Evolutionary conservation across 2,329 filamentous ascomycete genomes (phyloP).

Genomic region (Fusarium sp.): DNA sequence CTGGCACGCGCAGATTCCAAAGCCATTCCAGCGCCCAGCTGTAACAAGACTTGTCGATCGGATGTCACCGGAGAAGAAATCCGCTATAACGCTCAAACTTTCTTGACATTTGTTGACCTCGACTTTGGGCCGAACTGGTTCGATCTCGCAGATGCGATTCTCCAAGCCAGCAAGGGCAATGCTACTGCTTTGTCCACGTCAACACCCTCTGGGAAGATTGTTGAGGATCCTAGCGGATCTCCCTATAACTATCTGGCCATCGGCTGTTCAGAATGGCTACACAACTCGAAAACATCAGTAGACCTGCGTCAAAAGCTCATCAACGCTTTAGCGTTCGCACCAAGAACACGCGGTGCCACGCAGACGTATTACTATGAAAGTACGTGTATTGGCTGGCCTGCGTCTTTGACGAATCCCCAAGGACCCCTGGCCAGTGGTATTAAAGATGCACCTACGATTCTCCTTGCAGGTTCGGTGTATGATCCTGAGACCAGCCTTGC

Average conservation of each 20-base stretch:
- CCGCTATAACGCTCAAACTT: conserved; percentile 29
- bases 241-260: conserved; percentile 41
- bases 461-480: conserved; percentile 36
- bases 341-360: conserved; percentile 34
- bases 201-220: conserved; percentile 5
- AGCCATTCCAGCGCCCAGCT: conserved; percentile 30
- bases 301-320: conserved; percentile 34
- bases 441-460: conserved; percentile 26
- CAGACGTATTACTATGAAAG: conserved; percentile 35
- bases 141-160: conserved; percentile 25
- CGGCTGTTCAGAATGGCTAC: conserved; percentile 45
- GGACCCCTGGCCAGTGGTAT: conserved; percentile 11
- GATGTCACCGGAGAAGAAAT: conserved; percentile 45
- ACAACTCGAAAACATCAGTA: conserved; percentile 16
- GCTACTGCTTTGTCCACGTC: conserved; percentile 36
- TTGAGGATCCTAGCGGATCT: conserved; percentile 9
- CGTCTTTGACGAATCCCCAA: conserved; percentile 33
- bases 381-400: conserved; percentile 43
- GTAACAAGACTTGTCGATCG: conserved; percentile 33
- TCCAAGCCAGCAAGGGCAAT: conserved; percentile 37
- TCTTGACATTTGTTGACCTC: conserved; percentile 32
- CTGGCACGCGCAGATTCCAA: conserved; percentile 28
- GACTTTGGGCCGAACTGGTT: conserved; percentile 30
- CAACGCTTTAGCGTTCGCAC: conserved; percentile 25
- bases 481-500: conserved; percentile 42